Conservation (phyloP, 176 grass and related monocot species). For the Dactylis glomerata region DNA sequence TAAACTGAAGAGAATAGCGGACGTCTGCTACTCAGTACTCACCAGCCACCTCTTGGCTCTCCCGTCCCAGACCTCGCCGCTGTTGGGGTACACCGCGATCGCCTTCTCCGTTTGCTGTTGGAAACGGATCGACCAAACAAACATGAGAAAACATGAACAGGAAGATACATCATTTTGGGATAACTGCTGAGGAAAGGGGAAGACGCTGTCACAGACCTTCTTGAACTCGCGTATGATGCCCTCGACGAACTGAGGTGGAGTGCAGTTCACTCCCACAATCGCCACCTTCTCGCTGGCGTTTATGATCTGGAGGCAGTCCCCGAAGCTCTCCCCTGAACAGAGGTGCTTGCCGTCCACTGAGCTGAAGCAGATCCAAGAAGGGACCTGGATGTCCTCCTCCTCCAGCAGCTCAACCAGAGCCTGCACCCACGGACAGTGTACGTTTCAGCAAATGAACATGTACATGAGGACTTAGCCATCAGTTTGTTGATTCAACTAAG, state of each 20-base stretch:
- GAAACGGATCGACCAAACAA: background rate
- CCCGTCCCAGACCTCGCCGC: constrained; percentile 78
- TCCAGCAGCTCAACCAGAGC: constrained; percentile 69
- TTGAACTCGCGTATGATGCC: constrained; percentile 55
- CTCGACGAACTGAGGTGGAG: constrained; percentile 71
- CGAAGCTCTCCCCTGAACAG: constrained; percentile 66
- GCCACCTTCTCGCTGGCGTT: constrained; percentile 54
- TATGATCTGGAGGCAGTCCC: constrained; percentile 52
- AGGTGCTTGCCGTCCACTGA: constrained; percentile 60
- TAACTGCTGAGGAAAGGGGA: background rate
- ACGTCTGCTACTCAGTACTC: constrained; percentile 63
- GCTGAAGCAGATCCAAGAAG: constrained; percentile 90
- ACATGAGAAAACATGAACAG: background rate
- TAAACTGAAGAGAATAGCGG: background rate
- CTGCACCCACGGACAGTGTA: constrained; percentile 8
- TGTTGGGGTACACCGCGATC: constrained; percentile 82
- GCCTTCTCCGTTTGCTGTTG: constrained; percentile 68
- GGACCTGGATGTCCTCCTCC: constrained; percentile 66
- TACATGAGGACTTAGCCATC: too few relatives aligned
- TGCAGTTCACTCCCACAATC: constrained; percentile 73
- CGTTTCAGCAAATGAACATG: background rate
- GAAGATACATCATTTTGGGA: too few relatives aligned
- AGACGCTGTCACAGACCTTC: constrained; percentile 35
- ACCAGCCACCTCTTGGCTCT: constrained; percentile 81
- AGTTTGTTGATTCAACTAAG: too few relatives aligned